Percentiles rank a stretch among this genome's conserved stretches.
Conservation (phyloP, 2,329 filamentous ascomycete species). For the Setomelanomma holmii region DNA sequence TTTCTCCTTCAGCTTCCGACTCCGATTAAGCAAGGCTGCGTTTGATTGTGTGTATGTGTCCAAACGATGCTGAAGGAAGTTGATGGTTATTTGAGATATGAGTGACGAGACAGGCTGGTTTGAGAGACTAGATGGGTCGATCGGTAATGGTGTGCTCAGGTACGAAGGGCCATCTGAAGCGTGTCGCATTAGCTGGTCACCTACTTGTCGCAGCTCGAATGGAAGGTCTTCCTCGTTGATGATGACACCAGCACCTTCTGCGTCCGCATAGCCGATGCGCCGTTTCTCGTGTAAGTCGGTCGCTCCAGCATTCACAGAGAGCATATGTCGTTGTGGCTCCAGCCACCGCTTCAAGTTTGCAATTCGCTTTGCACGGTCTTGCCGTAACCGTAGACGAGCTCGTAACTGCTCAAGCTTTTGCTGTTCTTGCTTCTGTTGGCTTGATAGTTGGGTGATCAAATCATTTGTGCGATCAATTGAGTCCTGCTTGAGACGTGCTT, state of each 20-base stretch:
- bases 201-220: constrained; percentile 34
- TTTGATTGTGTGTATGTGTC: constrained; percentile 75
- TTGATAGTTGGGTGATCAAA: constrained; percentile 80
- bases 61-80: constrained; percentile 68
- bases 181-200: constrained; percentile 36
- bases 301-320: constrained; percentile 52
- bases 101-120: constrained; percentile 47
- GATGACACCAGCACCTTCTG: constrained; percentile 39
- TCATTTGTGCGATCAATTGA: constrained; percentile 82
- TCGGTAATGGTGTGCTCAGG: constrained; percentile 34
- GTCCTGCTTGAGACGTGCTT: constrained; percentile 83
- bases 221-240: constrained; percentile 39
- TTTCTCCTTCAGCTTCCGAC: constrained; percentile 75
- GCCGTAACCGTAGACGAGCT: constrained; percentile 67
- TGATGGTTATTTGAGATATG: constrained; percentile 41
- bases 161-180: constrained; percentile 40
- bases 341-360: constrained; percentile 78
- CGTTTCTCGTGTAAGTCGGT: constrained; percentile 52
- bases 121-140: constrained; percentile 23
- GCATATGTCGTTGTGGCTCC: constrained; percentile 69
- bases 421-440: constrained; percentile 78
- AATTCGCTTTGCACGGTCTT: constrained; percentile 72
- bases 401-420: constrained; percentile 75
- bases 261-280: constrained; percentile 58
- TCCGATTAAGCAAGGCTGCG: constrained; percentile 69